A percentile compares a stretch with the other conserved stretches of the same genome.
Conservation (phyloP, 1,139 yeast genomes). For the Geotrichum cucujoidarum region DNA sequence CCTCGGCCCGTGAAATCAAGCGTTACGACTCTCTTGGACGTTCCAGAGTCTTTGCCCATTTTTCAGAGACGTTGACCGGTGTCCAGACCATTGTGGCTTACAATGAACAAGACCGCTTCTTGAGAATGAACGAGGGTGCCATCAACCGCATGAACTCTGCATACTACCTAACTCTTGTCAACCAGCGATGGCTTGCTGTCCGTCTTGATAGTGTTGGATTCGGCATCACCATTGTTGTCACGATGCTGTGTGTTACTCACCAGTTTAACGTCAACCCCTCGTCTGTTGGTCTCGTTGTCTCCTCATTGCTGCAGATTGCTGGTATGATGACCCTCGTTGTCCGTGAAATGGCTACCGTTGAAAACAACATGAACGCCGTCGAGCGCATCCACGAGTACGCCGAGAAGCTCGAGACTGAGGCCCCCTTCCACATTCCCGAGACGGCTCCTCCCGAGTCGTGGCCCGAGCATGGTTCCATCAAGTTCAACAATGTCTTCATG, state of each 20-base stretch:
- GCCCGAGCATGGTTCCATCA: conserved; percentile 57
- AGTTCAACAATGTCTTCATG: conserved; percentile 54
- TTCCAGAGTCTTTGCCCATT: conserved; percentile 71
- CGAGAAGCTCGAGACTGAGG: conserved; percentile 60
- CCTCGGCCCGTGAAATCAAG: conserved; percentile 77
- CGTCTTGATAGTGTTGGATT: conserved; percentile 55
- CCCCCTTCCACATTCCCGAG: conserved; percentile 46
- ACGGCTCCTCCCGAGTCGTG: conserved; percentile 57
- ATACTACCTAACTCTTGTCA: conserved; percentile 57
- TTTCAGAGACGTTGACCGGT: conserved; percentile 72
- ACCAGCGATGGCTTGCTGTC: conserved; percentile 75
- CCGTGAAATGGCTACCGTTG: conserved; percentile 58
- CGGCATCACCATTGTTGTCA: conserved; percentile 42
- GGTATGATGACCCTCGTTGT: conserved; percentile 36
- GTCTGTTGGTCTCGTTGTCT: conserved; percentile 64
- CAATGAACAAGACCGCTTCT: conserved; percentile 45
- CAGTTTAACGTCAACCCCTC: conserved; percentile 61
- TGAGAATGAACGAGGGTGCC: conserved; percentile 45
- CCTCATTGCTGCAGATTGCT: conserved; percentile 37
- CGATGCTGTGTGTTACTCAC: conserved; percentile 58
- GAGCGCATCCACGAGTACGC: conserved; percentile 76
- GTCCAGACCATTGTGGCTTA: conserved; percentile 66
- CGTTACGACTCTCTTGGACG: conserved; percentile 74
- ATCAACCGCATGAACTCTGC: conserved; percentile 69
- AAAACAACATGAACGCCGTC: conserved; percentile 81